Conservation (phyloP, 108 stramenopile genomes). For the Chaetoceros muelleri region DNA sequence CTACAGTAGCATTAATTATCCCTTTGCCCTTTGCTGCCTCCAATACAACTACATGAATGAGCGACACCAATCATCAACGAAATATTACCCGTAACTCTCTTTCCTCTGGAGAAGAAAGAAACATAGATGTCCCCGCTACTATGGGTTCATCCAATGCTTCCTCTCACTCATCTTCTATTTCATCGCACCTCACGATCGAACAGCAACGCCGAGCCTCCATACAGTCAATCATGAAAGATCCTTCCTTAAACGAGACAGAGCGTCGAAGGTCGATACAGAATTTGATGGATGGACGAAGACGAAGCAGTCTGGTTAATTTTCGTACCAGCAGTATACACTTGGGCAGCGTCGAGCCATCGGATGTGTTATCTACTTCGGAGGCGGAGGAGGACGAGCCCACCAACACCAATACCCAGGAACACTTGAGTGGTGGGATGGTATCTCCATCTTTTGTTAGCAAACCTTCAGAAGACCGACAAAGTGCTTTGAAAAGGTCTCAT, state of each 20-base stretch:
- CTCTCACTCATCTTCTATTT: not conserved
- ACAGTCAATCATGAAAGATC: conserved; percentile 67
- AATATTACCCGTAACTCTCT: too few relatives aligned
- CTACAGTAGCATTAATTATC: too few relatives aligned
- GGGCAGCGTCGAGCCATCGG: conserved; percentile 8
- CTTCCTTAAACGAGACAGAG: conserved; percentile 40
- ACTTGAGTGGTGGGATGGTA: not conserved
- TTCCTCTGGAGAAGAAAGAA: too few relatives aligned
- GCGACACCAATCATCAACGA: too few relatives aligned
- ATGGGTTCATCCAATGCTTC: not conserved
- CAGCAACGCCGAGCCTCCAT: conserved; percentile 61
- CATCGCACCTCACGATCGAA: conserved; percentile 8
- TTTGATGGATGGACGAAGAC: conserved; percentile 80
- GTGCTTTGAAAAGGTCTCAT: conserved; percentile 15
- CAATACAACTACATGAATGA: too few relatives aligned
- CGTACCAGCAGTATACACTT: conserved; percentile 4
- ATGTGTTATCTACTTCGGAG: conserved; percentile 21
- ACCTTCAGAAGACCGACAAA: conserved; percentile 4
- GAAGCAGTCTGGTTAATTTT: conserved; percentile 24
- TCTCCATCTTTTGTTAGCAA: not conserved
- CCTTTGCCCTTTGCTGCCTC: too few relatives aligned
- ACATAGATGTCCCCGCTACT: too few relatives aligned
- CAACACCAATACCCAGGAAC: conserved; percentile 5
- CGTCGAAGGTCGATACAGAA: conserved; percentile 64
- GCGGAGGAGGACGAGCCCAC: conserved; percentile 14